These are phyloP conservation scores for Trichoderma sp. DNA, from an alignment of 2,329 filamentous ascomycete species.

Conservation along the genomic window DNA sequence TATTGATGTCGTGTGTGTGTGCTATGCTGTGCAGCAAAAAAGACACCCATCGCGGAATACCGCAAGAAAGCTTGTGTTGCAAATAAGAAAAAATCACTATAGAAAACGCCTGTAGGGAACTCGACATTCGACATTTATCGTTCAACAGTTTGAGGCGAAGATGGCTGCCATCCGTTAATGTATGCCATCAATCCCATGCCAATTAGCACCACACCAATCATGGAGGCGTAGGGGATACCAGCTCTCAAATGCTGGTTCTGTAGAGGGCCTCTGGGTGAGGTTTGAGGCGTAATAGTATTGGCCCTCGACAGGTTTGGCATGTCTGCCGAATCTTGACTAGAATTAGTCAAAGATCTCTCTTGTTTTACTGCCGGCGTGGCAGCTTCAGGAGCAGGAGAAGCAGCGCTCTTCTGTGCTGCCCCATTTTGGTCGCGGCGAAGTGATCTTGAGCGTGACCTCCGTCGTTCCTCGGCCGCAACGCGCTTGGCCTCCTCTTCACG, in stretches of 20 bases:
- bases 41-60: constrained; percentile 13
- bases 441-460: constrained; percentile 41
- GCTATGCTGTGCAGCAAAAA: constrained; percentile 31
- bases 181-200: constrained; percentile 86
- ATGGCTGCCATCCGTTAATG: constrained; percentile 75
- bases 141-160: constrained; percentile 38
- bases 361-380: constrained; percentile 27
- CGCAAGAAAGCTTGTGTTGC: constrained; percentile 10
- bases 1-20: constrained; percentile 31
- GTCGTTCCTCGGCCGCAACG: constrained; percentile 46
- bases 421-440: background rate
- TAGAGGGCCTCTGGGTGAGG: constrained; percentile 43
- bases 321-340: constrained; percentile 41
- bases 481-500: constrained; percentile 63
- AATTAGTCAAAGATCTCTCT: constrained; percentile 29
- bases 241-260: constrained; percentile 50
- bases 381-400: constrained; percentile 29
- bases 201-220: constrained; percentile 78
- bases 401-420: constrained; percentile 26
- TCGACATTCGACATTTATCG: constrained; percentile 32
- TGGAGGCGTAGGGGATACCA: constrained; percentile 74
- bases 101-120: constrained; percentile 1
- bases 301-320: constrained; percentile 49
- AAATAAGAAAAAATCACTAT: background rate
- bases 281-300: constrained; percentile 52